Evolutionary conservation across 1,284 basidiomycete genomes (phyloP).

Genomic region (Papiliotrema terrestris): DNA sequence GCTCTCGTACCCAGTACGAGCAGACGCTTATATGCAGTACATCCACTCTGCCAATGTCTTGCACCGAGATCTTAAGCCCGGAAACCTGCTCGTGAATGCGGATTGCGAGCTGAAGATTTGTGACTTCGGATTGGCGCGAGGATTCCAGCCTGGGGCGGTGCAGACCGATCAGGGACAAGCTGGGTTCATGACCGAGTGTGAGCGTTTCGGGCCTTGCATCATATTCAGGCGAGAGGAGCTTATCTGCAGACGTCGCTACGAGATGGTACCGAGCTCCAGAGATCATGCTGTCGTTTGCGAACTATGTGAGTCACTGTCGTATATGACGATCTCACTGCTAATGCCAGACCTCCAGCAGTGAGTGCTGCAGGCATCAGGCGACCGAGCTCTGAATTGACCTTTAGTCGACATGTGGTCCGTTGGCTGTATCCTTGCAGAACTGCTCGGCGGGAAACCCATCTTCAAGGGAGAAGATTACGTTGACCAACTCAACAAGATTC

Average conservation of each 20-base stretch:
- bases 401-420: constrained; percentile 96
- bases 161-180: constrained; percentile 66
- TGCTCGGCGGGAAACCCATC: constrained; percentile 94
- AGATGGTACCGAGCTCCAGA: constrained; percentile 96
- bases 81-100: constrained; percentile 93
- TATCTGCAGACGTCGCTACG: constrained; percentile 67
- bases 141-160: constrained; percentile 76
- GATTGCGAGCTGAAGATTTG: constrained; percentile 98
- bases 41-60: constrained; percentile 98
- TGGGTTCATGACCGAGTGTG: constrained; percentile 98
- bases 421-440: constrained; percentile 95
- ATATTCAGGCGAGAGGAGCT: neutral
- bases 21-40: constrained; percentile 57
- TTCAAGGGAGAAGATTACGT: constrained; percentile 99
- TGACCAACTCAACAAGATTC: constrained; percentile 96
- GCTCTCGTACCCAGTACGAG: neutral
- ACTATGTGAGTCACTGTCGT: constrained; percentile 63
- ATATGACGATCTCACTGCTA: neutral
- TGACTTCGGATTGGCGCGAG: constrained; percentile 95
- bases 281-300: constrained; percentile 96
- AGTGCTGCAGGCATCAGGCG: constrained; percentile 7
- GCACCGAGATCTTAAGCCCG: constrained; percentile 94
- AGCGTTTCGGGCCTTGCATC: constrained; percentile 3
- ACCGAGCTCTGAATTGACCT: neutral
- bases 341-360: constrained; percentile 52